Base-by-base conservation (phyloP, 2,329 filamentous ascomycete genomes). In the Ilyonectria robusta region DNA sequence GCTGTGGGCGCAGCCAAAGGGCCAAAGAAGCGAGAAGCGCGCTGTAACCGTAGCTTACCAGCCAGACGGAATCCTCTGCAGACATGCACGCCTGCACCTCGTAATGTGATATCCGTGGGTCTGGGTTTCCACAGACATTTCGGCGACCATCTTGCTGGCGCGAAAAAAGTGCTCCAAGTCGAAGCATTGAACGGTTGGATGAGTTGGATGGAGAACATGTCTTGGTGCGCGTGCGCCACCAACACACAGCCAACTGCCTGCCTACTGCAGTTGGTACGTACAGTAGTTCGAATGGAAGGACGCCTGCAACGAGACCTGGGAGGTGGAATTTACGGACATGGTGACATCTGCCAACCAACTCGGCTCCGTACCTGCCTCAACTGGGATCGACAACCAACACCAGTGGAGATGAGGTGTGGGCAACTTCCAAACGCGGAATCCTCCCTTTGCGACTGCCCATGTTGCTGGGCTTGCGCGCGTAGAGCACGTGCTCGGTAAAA, bases 371-470 rank as follows among this genome's bases (percentile, higher is more conserved):
- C 59, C 59, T 62, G 59, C 59, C 53, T 31, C 51, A 53, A 58
- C 62, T 64, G 56, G 62, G 56, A 59, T 56, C 56, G 50, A 50
- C 37, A 33, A 60, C 57, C 47, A 53, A 63, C 51, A 21, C 50
- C 26, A 35, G 59, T 53, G 48, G 58, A 60, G 44, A 55, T 55
- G 51, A 44, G 23, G 60, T 23, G 35, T 57, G 35, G 44, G 46
- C 29, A 61, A 61, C 40, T 33, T 57, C 48, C 35, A 60, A 44
- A 26, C 3, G 35, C 13, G 23, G 47, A 51, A 57, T 61, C 33
- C 19, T 57, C 31, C 53, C 26, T 55, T 53, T 46, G 46, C 40
- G 51, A 53, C 51, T 57, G 47, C 58, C 53, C 37, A 23, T 57
- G 40, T 44, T 11, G 35, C 26, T n/a, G 40, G 37, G 42, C 46